A percentile compares a stretch with the other conserved stretches of the same genome.
These are phyloP conservation scores for Malassezia yamatoensis DNA, from an alignment of 1,284 basidiomycete genomes.

Conservation along the genomic window DNA sequence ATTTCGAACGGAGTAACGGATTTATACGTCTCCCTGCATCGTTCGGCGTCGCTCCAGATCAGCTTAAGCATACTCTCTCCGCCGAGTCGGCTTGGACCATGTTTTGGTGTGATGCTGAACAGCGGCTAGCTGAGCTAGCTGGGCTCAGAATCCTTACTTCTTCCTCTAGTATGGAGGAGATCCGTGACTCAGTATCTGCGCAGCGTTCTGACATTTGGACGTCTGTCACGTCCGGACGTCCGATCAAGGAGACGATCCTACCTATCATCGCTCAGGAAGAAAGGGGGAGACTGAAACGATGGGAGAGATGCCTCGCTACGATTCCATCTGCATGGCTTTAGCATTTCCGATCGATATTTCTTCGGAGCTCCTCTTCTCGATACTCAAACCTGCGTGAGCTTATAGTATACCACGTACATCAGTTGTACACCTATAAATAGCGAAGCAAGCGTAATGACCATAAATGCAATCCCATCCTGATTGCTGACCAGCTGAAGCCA, in stretches of 20 bases:
- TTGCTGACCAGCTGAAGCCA: conserved; percentile 59
- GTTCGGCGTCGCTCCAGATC: conserved; percentile 14
- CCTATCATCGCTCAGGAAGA: conserved; percentile 74
- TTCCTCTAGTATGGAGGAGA: conserved; percentile 14
- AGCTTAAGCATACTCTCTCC: not conserved
- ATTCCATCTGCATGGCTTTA: conserved; percentile 65
- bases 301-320: conserved; percentile 64
- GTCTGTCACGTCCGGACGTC: conserved; percentile 36
- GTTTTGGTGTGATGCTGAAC: conserved; percentile 98
- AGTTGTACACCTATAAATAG: conserved; percentile 76
- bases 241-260: conserved; percentile 46
- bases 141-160: conserved; percentile 15
- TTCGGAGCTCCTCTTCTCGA: conserved; percentile 30
- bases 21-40: conserved; percentile 59
- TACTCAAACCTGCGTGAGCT: conserved; percentile 48
- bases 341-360: conserved; percentile 27
- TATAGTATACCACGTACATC: conserved; percentile 64
- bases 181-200: conserved; percentile 16
- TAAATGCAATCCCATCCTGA: conserved; percentile 60
- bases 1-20: conserved; percentile 88
- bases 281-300: conserved; percentile 61
- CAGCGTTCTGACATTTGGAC: not conserved
- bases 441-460: conserved; percentile 57
- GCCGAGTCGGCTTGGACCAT: conserved; percentile 59
- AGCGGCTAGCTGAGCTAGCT: conserved; percentile 50